Base-by-base conservation (phyloP, 192 early-diverging fungal genomes). In the Haplosporangium gracile region DNA sequence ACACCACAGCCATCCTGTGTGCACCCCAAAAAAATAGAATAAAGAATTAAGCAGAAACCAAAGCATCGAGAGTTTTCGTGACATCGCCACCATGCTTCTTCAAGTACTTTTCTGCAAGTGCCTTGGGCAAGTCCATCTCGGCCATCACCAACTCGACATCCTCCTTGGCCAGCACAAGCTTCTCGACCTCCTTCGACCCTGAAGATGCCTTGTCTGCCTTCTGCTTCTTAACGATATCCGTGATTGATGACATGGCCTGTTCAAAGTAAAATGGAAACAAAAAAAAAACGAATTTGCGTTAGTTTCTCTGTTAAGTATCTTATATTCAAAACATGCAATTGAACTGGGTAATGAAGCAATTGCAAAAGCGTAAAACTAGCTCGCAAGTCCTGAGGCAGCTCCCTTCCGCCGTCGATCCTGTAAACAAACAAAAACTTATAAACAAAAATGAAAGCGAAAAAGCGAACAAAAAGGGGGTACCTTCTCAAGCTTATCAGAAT, bases 131-230 rank as follows among this genome's bases (percentile, higher is more conserved):
- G 24, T 92, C 87, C 74, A 92, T 85, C 65, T 92, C 91, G 24
- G 77, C 74, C 80, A 90, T 88, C 88, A 92, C 90, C 70, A 92
- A 75, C 47, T 92, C 91, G 7, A 92, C 81, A 74, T 91, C 91
- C 55, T 91, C 89, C 78, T 89, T 92, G 36, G 89, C 82, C 32
- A 92, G 65, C 10, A 75, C 80, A n/a, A 92, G 70, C 70, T 90
- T 90, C 70, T 89, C 90, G 1, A 74, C 63, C 47, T 90, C 90
- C 74, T 91, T 90, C 18, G 83, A 72, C 38, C 75, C 24, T 3
- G 60, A 13, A 9, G 60, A 75, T 26, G 82, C 68, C 45, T 85
- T 82, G 34, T 91, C 88, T 34, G 82, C 88, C 68, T 91, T 91
- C 51, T 89, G 87, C 80, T 89, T 88, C 77, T 91, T 88, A 36